phyloP scores from a whole-genome alignment of 2,329 filamentous ascomycete species.

The Amauroascus verrucosus region DNA sequence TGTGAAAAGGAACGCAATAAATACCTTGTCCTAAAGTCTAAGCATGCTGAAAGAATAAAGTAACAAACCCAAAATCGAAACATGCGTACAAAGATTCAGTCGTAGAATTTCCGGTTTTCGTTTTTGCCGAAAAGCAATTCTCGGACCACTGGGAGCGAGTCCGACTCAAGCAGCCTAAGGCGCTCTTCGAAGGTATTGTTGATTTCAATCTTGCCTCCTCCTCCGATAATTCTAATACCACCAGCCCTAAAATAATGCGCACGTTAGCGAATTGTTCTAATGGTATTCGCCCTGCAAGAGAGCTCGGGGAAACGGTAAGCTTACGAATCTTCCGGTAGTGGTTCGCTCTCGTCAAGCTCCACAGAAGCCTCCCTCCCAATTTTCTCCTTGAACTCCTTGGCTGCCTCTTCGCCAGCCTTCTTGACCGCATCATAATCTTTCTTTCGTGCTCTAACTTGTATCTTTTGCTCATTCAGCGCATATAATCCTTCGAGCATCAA shows the following conservation, averaged over 20 bases:
- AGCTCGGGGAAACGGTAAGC: slow-evolving; percentile 30
- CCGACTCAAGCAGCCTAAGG: slow-evolving; percentile 71
- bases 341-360: slow-evolving; percentile 66
- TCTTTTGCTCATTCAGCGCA: slow-evolving; percentile 68
- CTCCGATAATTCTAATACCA: slow-evolving; percentile 69
- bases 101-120: slow-evolving; percentile 87
- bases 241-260: slow-evolving; percentile 53
- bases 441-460: slow-evolving; percentile 66
- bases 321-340: slow-evolving; percentile 73
- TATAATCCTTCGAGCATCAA: slow-evolving; percentile 85
- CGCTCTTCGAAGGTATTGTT: slow-evolving; percentile 97
- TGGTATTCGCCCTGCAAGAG: slow-evolving; percentile 62
- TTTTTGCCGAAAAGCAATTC: slow-evolving; percentile 88
- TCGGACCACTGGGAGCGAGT: slow-evolving; percentile 73
- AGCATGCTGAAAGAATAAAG: background rate
- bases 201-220: slow-evolving; percentile 88
- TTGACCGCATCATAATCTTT: slow-evolving; percentile 65
- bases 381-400: slow-evolving; percentile 74
- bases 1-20: background rate
- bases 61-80: background rate
- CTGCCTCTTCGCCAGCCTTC: slow-evolving; percentile 66
- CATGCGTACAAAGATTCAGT: slow-evolving; percentile 44
- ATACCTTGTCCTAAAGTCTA: background rate
- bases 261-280: slow-evolving; percentile 44
- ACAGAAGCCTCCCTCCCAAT: slow-evolving; percentile 58